Base-by-base conservation (phyloP, 768 basidiomycete genomes). In the Xerocomus spinulosus region DNA sequence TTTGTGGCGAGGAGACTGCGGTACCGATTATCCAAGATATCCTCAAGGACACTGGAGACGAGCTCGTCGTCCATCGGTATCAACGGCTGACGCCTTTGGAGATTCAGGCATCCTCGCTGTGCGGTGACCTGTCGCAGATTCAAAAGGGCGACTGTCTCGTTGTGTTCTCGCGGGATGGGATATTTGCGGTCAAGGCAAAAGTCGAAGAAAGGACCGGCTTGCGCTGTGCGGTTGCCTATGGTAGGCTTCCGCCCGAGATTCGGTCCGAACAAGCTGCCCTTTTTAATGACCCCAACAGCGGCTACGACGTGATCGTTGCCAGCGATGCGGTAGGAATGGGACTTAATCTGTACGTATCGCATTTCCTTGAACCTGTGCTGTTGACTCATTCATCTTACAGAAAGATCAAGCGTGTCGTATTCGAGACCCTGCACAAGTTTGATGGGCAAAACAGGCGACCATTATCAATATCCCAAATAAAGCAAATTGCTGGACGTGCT, bases 251-350 rank as follows among this genome's bases (percentile, higher is more conserved):
- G 0, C 94, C 95, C 0, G 94, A 98, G 64, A 81, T 92, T 44
- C 74, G 93, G 28, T 91, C 84, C 50, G 88, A 93, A 59, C 95
- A 98, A 64, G 96, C 96, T 1, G 80, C 81, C 9, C 74, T 92
- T 28, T 98, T 98, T 76, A 98, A 99, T 58, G 80, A 90, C 50
- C 81, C 81, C 0, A 61, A 79, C 34, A 89, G 85, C n/a, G 84
- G 81, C 2, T 89, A 87, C 58, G 88, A 95, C 56, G 84, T 98
- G 2, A 75, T 99, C 34, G 81, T 98, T 15, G 95, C 91, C 2
- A 93, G 89, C 57, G 96, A 99, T 60, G 92, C 93, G 0, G 85
- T 97, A 41, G 93, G 96, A 2, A 94, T 99, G 92, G 96, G 96
- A 0, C 75, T 99, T 18, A 98, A 99, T 62, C 69, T 99, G 96